Evolutionary conservation across 108 stramenopile genomes (phyloP), one percentile per base, ranked within the genome.

Genomic region (Nitzschia palea): DNA sequence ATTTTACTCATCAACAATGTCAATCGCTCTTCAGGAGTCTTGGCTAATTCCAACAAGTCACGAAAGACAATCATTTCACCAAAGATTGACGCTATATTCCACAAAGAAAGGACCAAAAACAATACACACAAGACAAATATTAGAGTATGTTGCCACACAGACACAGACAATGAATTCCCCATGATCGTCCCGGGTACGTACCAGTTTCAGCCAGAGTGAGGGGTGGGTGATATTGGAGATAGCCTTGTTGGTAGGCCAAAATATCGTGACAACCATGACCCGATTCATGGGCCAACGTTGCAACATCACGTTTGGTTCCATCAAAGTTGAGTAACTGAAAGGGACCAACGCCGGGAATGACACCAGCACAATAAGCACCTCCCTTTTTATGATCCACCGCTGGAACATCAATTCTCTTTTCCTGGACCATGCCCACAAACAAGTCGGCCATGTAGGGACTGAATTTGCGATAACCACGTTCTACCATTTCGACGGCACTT

Each of bases 41-140:
- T 64, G 36, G 68, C 62, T 18, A 64, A 17, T 3, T 54, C 69
- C 4, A 79, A 55, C 68, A 79, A 53, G 35, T 79, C 78, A 20
- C 78, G 48, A 32, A 79, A 79, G 1, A 79, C 78, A 58, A 79
- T 79, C 78, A 79, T 79, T 45, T 79, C 78, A 6, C 78, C 78
- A 71, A 79, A 79, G 44, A 79, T 79, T 32, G 42, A 45, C 1
- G 78, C 47, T 48, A 20, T 12, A 12, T n/a, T n/a, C n/a, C n/a
- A n/a, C n/a, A n/a, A n/a, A n/a, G n/a, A n/a, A n/a, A n/a, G n/a
- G n/a, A n/a, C n/a, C n/a, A n/a, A n/a, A n/a, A n/a, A n/a, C n/a
- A n/a, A n/a, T n/a, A n/a, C n/a, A n/a, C n/a, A n/a, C n/a, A n/a
- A n/a, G n/a, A n/a, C n/a, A n/a, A n/a, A n/a, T n/a, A n/a, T n/a